These are phyloP conservation scores for Phaeodactylum tricornutum DNA, from an alignment of 108 stramenopile species.

Conservation along the genomic window DNA sequence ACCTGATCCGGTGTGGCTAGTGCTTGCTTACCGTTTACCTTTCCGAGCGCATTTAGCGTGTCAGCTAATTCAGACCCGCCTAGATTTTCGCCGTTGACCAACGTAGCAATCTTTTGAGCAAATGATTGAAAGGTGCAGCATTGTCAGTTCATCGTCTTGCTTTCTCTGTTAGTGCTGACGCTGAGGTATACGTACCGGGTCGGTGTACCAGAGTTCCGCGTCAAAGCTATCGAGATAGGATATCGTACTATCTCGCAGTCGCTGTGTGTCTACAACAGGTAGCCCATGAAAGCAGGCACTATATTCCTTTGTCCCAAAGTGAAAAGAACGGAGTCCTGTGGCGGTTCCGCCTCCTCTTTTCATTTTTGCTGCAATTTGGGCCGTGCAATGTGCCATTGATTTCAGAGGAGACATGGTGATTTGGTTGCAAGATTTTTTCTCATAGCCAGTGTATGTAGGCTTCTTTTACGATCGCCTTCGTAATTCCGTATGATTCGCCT, in stretches of 20 bases:
- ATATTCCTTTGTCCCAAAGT: slow-evolving; percentile 72
- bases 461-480: no score
- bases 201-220: slow-evolving; percentile 45
- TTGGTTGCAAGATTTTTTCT: no score
- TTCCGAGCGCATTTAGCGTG: slow-evolving; percentile 49
- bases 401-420: no score
- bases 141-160: slow-evolving; percentile 1
- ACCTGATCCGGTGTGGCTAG: slow-evolving; percentile 54
- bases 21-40: slow-evolving; percentile 59
- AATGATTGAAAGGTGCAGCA: background rate
- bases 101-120: slow-evolving; percentile 11
- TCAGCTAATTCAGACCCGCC: slow-evolving; percentile 10
- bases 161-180: background rate
- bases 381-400: no score
- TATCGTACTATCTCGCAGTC: slow-evolving; percentile 41
- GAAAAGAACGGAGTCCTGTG: no score
- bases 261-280: slow-evolving; percentile 36
- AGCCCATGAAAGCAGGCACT: slow-evolving; percentile 48
- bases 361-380: no score
- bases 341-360: no score
- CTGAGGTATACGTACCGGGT: slow-evolving; percentile 63
- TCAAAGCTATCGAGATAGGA: slow-evolving; percentile 56
- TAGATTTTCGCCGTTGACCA: slow-evolving; percentile 51
- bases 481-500: no score
- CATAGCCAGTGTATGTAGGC: no score